Evolutionary conservation across 2,329 filamentous ascomycete genomes (phyloP), one percentile per base, ranked within the genome.

Genomic region (Xylariaceae sp.): DNA sequence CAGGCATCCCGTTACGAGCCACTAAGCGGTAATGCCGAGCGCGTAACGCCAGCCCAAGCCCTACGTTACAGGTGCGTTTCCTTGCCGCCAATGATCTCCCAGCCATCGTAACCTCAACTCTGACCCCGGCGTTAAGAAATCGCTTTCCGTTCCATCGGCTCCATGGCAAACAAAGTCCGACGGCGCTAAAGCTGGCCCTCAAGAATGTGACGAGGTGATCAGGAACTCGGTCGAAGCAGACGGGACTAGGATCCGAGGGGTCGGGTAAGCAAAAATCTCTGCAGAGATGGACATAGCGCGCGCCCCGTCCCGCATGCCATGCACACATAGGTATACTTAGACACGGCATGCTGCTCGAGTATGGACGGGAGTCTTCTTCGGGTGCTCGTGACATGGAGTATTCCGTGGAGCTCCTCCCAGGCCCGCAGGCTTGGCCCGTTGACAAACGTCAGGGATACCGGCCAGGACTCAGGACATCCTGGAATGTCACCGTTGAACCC

Each of bases 331-430:
- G 4, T 8, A 8, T 13, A 9, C 11, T 3, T 41, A 41, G 37
- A 41, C 8, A 10, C 15, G 47, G 30, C 41, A 37, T 52, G 4
- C 56, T 60, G 58, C 51, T 61, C 49, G 47, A 63, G 59, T 47
- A 59, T 56, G 17, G 13, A 59, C 49, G 61, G 61, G n/a, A 41
- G 37, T 10, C 37, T 41, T 3, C 3, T 41, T 41, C 37, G 11
- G 10, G 10, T 39, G 8, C 37, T 41, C 37, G 37, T 10, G 37
- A 10, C 37, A 41, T 9, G 8, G 37, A 41, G 11, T 41, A 41
- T 18, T 18, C 17, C 17, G 17, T 18, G 17, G 37, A 9, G 11
- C 37, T 8, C 8, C 8, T 41, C 37, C 37, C 8, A 4, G 23
- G 23, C 23, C 23, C 23, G 5, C 23, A 30, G 5, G 23, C 23